Conservation (phyloP, 495 filamentous ascomycete genomes). For the Penicillium soppii region DNA sequence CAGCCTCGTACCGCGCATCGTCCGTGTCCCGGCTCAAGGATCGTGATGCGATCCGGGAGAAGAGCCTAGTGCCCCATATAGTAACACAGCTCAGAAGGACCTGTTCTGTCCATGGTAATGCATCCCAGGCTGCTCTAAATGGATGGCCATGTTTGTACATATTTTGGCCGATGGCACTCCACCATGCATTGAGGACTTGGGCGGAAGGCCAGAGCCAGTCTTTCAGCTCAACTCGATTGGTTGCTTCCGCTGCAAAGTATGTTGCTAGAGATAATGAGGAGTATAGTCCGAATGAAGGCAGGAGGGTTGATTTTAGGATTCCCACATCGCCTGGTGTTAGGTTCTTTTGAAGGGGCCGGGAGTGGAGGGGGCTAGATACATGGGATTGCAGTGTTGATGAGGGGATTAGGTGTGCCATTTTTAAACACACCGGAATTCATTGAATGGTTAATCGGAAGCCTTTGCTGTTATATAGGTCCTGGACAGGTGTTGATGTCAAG, state of each 20-base stretch:
- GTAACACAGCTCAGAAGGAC: constrained; percentile 53
- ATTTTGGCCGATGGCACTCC: constrained; percentile 51
- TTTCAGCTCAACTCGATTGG: constrained; percentile 53
- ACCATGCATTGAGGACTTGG: constrained; percentile 58
- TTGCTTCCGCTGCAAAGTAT: constrained; percentile 45
- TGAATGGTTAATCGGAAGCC: background rate
- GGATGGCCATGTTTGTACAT: constrained; percentile 40
- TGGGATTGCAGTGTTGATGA: constrained; percentile 7
- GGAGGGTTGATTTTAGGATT: constrained; percentile 50
- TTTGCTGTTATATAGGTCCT: background rate
- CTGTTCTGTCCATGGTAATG: constrained; percentile 49
- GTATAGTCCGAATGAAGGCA: constrained; percentile 49
- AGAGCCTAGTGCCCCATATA: constrained; percentile 53
- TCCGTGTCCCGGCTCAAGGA: constrained; percentile 48
- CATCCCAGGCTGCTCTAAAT: constrained; percentile 37
- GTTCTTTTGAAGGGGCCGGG: background rate
- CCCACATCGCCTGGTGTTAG: constrained; percentile 30
- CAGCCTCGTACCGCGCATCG: constrained; percentile 51
- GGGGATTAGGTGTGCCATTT: constrained; percentile 1
- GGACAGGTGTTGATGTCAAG: constrained; percentile 16
- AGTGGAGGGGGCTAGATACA: background rate
- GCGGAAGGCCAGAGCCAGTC: constrained; percentile 57
- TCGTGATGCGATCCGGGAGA: constrained; percentile 49
- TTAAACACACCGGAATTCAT: background rate
- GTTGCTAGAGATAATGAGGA: constrained; percentile 44